Evolutionary conservation across 73 alveolate species (phyloP).

Genomic region (Paramecium pentaurelia): DNA sequence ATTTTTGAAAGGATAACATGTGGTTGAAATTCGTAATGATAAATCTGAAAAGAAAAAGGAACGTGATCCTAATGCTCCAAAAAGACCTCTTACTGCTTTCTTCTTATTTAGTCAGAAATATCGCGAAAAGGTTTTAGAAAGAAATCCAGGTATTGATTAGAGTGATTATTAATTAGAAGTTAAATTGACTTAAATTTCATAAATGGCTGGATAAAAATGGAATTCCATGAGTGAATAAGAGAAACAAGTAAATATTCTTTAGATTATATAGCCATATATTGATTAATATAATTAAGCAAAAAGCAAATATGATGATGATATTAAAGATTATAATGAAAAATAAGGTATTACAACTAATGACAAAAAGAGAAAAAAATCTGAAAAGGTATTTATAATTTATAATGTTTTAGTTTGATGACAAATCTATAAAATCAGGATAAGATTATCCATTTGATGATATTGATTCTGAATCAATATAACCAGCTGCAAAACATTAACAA

Average conservation of each 20-base stretch:
- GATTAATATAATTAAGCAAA: not conserved
- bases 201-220: constrained; percentile 14
- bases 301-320: not conserved
- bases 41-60: not conserved
- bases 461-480: not conserved
- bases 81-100: not conserved
- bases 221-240: not conserved
- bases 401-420: not conserved
- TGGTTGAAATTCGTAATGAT: not conserved
- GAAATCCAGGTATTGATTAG: constrained; percentile 10
- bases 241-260: not conserved
- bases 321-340: not conserved
- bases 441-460: not conserved
- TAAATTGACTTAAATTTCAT: not conserved
- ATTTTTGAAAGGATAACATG: not conserved
- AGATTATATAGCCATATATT: not conserved
- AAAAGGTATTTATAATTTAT: not conserved
- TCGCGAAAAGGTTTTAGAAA: not conserved
- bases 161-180: not conserved
- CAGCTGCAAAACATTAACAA: not conserved
- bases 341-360: not conserved
- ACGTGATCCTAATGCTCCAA: not conserved
- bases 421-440: not conserved
- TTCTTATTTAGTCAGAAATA: not conserved
- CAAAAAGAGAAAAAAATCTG: not conserved